Base-by-base conservation (phyloP, 1,284 basidiomycete genomes). In the Polyporus tsugae region DNA sequence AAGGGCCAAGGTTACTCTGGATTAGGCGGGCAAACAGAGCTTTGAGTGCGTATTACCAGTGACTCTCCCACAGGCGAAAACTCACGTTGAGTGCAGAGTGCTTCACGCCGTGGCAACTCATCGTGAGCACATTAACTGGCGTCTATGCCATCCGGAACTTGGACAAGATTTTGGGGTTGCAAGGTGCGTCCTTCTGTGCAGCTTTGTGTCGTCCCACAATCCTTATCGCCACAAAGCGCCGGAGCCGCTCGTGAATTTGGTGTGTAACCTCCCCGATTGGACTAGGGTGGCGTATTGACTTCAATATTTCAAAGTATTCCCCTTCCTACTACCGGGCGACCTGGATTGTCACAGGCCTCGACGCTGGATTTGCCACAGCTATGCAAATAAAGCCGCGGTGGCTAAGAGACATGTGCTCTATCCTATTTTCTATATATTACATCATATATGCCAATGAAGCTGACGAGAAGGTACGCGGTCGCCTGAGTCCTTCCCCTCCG, bases 261-360 rank as follows among this genome's bases (percentile, higher is more conserved):
- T 96, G 73, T 79, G 91, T 65, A 38, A 10, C n/a, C 25, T n/a
- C 11, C 2, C 10, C 11, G 35, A 17, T 55, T 19, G 15, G n/a
- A 6, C 15, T 29, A 3, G 22, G 29, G 36, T 33, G 22, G n/a
- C 3, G 6, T 4, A 22, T 53, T 52, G 33, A 39, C 46, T 52
- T 38, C 35, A 53, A 63, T 66, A 42, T 65, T 38, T 49, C 29
- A 29, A 29, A 96, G 94, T 98, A 98, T 78, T 95, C 95, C 1
- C 87, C 94, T 2, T 93, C 95, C 7, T 98, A 97, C 79, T 98
- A 97, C 80, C 91, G 97, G 36, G 97, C 96, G n/a, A 98, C 97
- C 60, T 99, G 97, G 93, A 91, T 99, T 73, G 90, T 83, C 64
- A 97, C 93, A 0, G 97, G 96, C 0, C 85, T 99, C n/a, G 97